Evolutionary conservation across 2,329 filamentous ascomycete species (phyloP), one percentile per base, ranked within the genome.

Genomic region (Colletotrichum siamense): DNA sequence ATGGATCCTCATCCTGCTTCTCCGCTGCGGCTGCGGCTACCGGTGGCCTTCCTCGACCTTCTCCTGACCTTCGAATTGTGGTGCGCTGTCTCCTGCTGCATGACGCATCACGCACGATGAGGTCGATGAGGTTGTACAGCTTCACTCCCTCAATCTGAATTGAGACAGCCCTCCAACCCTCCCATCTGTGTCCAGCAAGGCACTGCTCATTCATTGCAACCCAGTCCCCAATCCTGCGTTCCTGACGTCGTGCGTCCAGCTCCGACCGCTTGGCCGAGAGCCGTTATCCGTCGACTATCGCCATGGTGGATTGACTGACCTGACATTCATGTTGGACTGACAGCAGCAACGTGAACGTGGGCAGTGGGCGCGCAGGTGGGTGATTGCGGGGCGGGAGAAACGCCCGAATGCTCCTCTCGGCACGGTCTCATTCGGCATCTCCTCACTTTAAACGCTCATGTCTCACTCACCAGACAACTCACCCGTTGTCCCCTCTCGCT

Each of bases 101-200:
- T 73, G 70, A 59, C 28, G 70, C 64, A 57, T 55, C 69, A 76
- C 63, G 70, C 73, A 73, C 73, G 73, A 76, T 76, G 73, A 76
- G 73, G 73, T 73, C 63, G 73, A 76, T 76, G 73, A 76, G 73
- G 73, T 73, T 39, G 73, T 73, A 76, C 73, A 64, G 70, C 73
- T 69, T 73, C 69, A 63, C 24, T 71, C 63, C 9, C 64, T 32
- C 66, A 66, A 36, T 36, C 52, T 69, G 32, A 15, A 73, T 64
- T 49, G 64, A 63, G 63, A 32, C 24, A 52, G 30, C 52, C 57
- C 34, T 44, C 30, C 72, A 63, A 26, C 52, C 57, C 57, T 44
- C 30, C 72, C 68, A 66, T 26, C 22, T 61, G 30, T 57, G 66
- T 59, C 18, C 15, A 57, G 65, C 65, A 34, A 59, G 52, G 52